Evolutionary conservation across 2,329 filamentous ascomycete species (phyloP), one percentile per base, ranked within the genome.

Genomic region (Aspergillus floridensis): DNA sequence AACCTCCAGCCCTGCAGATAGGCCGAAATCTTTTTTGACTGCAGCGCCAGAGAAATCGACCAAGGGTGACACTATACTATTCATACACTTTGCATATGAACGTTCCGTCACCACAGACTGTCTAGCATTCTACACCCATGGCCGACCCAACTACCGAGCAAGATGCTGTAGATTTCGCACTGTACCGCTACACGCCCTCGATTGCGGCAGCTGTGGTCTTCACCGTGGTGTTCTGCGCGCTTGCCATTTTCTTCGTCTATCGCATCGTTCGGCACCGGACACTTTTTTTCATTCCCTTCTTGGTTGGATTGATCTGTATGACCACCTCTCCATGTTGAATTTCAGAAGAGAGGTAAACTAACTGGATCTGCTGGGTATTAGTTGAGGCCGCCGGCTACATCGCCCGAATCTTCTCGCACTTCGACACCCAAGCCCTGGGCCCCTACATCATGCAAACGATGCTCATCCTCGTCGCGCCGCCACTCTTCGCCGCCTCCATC

Each of bases 151-250:
- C 2, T 44, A 12, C 14, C 19, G 38, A 44, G 1, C n/a, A 44
- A 19, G 2, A 44, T 44, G 38, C 16, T n/a, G 5, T 10, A 6
- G 11, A 26, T 12, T 58, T 53, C 16, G 49, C 8, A 2, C 65
- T 75, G 19, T 84, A 84, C 68, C 79, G 79, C 49, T 73, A 72
- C 50, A 63, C 66, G 1, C 71, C 71, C 12, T 71, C 68, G 1
- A 59, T 70, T 2, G 56, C 64, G 6, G 66, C 65, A 2, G 65
- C 66, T 1, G 61, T 51, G 2, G 58, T 68, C 10, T 68, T 69
- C 53, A 53, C 59, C 8, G 60, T 26, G 2, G 31, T 75, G 2
- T 76, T 75, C 59, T 14, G 64, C 8, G 14, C 62, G 29, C 49
- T 69, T 1, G 70, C 70, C 2, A 35, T 59, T 32, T n/a, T 66